Evolutionary conservation across 805 yeast genomes (phyloP).

Genomic region (Cyberlindnera japonica): DNA sequence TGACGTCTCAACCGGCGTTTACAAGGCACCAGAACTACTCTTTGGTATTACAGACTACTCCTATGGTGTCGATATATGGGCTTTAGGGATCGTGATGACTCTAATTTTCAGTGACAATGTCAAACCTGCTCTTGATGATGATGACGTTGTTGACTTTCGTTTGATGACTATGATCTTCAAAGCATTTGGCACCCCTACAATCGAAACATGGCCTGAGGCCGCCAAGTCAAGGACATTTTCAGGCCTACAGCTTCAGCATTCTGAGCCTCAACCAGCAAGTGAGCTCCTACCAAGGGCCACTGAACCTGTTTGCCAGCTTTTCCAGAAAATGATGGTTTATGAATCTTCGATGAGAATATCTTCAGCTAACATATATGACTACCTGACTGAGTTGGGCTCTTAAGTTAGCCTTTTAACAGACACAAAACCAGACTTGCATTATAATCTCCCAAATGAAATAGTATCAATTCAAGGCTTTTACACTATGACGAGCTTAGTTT

Average conservation of each 20-base stretch:
- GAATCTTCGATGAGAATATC: slow-evolving; percentile 33
- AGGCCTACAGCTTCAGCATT: slow-evolving; percentile 24
- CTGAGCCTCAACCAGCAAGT: slow-evolving; percentile 18
- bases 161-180: slow-evolving; percentile 52
- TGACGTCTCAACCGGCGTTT: slow-evolving; percentile 62
- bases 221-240: slow-evolving; percentile 34
- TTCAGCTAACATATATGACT: slow-evolving; percentile 19
- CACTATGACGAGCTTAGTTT: no score
- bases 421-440: no score
- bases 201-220: slow-evolving; percentile 41
- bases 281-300: slow-evolving; percentile 36
- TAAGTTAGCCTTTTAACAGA: no score
- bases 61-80: slow-evolving; percentile 65
- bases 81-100: slow-evolving; percentile 60
- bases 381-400: neutral
- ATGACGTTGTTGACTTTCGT: slow-evolving; percentile 51
- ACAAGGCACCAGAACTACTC: slow-evolving; percentile 71
- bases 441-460: no score
- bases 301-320: slow-evolving; percentile 27
- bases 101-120: slow-evolving; percentile 42
- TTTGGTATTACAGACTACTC: slow-evolving; percentile 56
- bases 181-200: slow-evolving; percentile 62
- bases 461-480: no score
- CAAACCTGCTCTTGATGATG: slow-evolving; percentile 35
- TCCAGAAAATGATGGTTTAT: slow-evolving; percentile 42